These are phyloP conservation scores for Pythium insidiosum DNA, from an alignment of 352 stramenopile genomes.

Conservation along the genomic window DNA sequence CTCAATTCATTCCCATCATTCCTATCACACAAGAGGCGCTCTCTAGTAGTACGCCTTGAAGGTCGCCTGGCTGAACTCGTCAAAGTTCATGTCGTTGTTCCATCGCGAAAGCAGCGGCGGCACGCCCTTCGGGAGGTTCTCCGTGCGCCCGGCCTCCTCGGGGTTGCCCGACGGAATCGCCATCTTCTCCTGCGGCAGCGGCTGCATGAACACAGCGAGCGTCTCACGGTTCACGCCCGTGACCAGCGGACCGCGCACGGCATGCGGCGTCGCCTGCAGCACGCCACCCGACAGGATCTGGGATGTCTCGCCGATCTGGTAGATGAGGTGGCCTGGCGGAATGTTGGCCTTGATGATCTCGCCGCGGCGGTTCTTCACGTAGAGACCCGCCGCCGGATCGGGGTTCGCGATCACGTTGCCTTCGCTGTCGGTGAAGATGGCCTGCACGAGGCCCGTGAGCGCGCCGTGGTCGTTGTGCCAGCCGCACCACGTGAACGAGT, in stretches of 20 bases:
- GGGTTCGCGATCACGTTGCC: conserved; percentile 61
- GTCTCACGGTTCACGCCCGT: conserved; percentile 86
- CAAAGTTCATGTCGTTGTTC: conserved; percentile 85
- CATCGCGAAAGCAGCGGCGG: conserved; percentile 83
- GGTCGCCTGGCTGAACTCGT: conserved; percentile 88
- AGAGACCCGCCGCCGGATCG: conserved; percentile 84
- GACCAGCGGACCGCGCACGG: conserved; percentile 76
- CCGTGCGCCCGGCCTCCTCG: conserved; percentile 40
- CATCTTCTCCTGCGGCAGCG: conserved; percentile 83
- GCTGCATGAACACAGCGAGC: conserved; percentile 97
- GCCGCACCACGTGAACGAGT: conserved; percentile 94
- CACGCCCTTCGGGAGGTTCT: conserved; percentile 73
- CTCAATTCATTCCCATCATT: too few species aligned
- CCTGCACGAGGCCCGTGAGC: conserved; percentile 91
- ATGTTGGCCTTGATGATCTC: conserved; percentile 88
- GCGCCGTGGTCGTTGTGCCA: conserved; percentile 97
- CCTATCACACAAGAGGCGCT: too few species aligned
- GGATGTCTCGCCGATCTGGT: conserved; percentile 94
- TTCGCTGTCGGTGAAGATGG: conserved; percentile 81
- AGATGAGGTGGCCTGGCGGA: conserved; percentile 82
- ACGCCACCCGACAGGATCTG: conserved; percentile 93
- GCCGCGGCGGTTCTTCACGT: conserved; percentile 89
- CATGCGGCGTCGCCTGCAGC: conserved; percentile 89
- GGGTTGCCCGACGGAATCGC: conserved; percentile 39
- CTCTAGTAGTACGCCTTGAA: conserved; percentile 87